Conservation (phyloP, 768 basidiomycete species). For the Termitomyces sp. region DNA sequence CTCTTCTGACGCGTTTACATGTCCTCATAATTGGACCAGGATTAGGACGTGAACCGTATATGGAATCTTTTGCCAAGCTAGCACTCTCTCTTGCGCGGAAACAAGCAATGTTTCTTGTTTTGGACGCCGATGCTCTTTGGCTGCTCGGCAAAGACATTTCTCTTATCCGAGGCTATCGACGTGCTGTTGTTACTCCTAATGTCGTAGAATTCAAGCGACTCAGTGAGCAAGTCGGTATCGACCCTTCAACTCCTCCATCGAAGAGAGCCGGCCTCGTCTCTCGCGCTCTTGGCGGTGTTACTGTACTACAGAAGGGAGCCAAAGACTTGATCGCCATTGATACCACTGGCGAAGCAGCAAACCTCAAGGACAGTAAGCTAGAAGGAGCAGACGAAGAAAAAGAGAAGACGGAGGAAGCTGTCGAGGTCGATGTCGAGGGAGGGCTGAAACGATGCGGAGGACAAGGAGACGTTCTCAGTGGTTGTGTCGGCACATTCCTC, state of each 20-base stretch:
- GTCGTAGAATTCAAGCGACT: constrained; percentile 89
- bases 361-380: constrained; percentile 40
- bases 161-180: constrained; percentile 79
- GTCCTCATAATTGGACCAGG: constrained; percentile 94
- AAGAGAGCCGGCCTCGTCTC: constrained; percentile 74
- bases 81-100: constrained; percentile 73
- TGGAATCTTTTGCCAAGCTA: constrained; percentile 78
- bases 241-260: constrained; percentile 44
- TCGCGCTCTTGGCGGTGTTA: constrained; percentile 75
- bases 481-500: constrained; percentile 82
- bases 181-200: constrained; percentile 91
- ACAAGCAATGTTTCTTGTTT: constrained; percentile 82
- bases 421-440: constrained; percentile 68
- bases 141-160: constrained; percentile 73
- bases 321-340: constrained; percentile 81
- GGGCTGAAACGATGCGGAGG: constrained; percentile 93
- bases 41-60: constrained; percentile 86
- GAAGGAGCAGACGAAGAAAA: constrained; percentile 43
- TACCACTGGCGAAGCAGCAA: constrained; percentile 54
- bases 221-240: constrained; percentile 69
- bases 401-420: constrained; percentile 53
- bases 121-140: constrained; percentile 93
- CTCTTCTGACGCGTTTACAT: constrained; percentile 82
- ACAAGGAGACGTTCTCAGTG: constrained; percentile 92
- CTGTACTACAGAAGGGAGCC: constrained; percentile 86